A percentile compares a stretch with the other conserved stretches of the same genome.
These are phyloP conservation scores for Fusarium nygamai DNA, from an alignment of 2,329 filamentous ascomycete species.

Conservation along the genomic window DNA sequence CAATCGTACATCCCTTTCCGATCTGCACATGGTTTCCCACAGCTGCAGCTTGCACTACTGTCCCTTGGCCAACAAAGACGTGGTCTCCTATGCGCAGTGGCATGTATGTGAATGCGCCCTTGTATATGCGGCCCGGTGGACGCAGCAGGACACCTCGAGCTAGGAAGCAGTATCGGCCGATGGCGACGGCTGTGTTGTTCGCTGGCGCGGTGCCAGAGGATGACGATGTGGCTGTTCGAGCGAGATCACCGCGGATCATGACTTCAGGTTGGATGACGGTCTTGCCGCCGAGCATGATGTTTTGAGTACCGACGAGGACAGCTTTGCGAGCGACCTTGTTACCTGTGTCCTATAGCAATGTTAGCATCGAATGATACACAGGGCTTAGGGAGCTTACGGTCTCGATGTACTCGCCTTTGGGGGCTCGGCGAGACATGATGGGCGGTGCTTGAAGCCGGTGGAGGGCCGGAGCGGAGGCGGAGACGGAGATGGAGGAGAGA, in stretches of 20 bases:
- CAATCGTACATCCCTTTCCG: constrained; percentile 78
- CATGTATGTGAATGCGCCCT: constrained; percentile 82
- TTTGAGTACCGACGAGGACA: constrained; percentile 91
- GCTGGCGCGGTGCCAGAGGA: constrained; percentile 54
- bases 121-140: constrained; percentile 84
- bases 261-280: constrained; percentile 96
- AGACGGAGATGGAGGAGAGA: constrained; percentile 13
- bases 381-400: constrained; percentile 68
- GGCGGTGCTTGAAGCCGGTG: constrained; percentile 18
- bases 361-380: background rate
- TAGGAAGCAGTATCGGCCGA: constrained; percentile 92
- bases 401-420: constrained; percentile 95
- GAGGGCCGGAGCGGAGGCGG: constrained; percentile 20
- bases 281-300: constrained; percentile 96
- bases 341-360: constrained; percentile 80
- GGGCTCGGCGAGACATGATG: constrained; percentile 78
- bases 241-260: constrained; percentile 90
- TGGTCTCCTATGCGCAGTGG: constrained; percentile 94
- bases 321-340: constrained; percentile 97
- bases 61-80: constrained; percentile 83
- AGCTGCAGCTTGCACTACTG: constrained; percentile 82
- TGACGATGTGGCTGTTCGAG: constrained; percentile 63
- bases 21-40: constrained; percentile 90
- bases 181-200: constrained; percentile 77
- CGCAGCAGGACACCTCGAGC: constrained; percentile 80